Conservation (phyloP, 768 basidiomycete genomes). For the Auricularia cornea region DNA sequence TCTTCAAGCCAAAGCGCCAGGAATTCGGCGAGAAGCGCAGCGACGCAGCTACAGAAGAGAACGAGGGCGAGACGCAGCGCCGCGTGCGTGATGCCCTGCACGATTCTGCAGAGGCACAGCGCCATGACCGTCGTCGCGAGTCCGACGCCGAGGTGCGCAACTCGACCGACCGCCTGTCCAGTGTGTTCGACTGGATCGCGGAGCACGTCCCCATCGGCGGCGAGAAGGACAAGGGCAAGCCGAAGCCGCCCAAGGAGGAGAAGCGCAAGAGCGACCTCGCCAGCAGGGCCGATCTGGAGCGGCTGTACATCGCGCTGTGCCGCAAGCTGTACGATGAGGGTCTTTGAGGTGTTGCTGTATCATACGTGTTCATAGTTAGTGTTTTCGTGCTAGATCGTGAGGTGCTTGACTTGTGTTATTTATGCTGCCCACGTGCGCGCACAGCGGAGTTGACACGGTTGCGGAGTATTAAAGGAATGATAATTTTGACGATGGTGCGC, state of each 20-base stretch:
- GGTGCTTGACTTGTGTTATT: too few relatives aligned
- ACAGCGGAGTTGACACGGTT: too few relatives aligned
- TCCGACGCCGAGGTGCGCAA: constrained; percentile 52
- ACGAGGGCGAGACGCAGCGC: constrained; percentile 1
- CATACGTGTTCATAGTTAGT: too few relatives aligned
- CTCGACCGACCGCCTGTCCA: constrained; percentile 64
- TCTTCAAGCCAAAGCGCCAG: constrained; percentile 29
- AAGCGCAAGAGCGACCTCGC: constrained; percentile 41
- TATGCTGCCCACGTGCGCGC: too few relatives aligned
- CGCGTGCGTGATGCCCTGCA: neutral
- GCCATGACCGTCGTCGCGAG: constrained; percentile 12
- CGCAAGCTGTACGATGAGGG: constrained; percentile 92
- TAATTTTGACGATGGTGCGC: too few relatives aligned
- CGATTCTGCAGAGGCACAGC: constrained; percentile 2
- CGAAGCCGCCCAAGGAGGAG: constrained; percentile 1
- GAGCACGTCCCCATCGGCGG: constrained; percentile 49
- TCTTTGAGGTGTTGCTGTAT: constrained; percentile 43
- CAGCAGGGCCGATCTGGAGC: constrained; percentile 70
- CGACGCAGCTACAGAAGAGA: constrained; percentile 11
- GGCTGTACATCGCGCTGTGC: constrained; percentile 83
- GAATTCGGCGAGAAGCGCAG: constrained; percentile 24
- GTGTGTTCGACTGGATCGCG: constrained; percentile 71
- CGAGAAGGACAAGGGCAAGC: constrained; percentile 13
- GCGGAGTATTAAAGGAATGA: too few relatives aligned
- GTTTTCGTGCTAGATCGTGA: too few relatives aligned